Conservation (phyloP, 2,329 filamentous ascomycete genomes). For the Alternaria novae-zelandiae region DNA sequence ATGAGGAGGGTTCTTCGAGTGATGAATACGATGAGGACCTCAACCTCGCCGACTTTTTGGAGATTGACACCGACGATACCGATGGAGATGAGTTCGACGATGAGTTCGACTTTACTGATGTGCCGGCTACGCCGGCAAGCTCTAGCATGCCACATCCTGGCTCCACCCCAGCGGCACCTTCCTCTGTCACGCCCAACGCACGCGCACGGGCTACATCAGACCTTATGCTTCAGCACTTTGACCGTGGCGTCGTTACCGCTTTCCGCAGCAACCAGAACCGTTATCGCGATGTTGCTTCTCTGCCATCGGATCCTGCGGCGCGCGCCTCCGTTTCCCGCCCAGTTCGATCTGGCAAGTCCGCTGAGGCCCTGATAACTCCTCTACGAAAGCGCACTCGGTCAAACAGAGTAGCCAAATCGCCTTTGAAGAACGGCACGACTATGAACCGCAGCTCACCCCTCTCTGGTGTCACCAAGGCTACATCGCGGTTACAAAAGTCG, state of each 20-base stretch:
- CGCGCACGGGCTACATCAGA: constrained; percentile 42
- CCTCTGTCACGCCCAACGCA: constrained; percentile 28
- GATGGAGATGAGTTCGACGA: constrained; percentile 43
- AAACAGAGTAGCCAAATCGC: constrained; percentile 34
- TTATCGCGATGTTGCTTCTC: constrained; percentile 46
- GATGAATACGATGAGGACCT: constrained; percentile 64
- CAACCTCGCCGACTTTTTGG: constrained; percentile 49
- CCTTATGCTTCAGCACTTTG: constrained; percentile 51
- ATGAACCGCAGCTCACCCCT: constrained; percentile 35
- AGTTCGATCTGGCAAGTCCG: constrained; percentile 47
- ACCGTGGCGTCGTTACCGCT: constrained; percentile 58
- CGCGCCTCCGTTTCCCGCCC: constrained; percentile 46
- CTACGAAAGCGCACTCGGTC: constrained; percentile 45
- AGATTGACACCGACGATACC: constrained; percentile 45
- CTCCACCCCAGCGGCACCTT: constrained; percentile 40
- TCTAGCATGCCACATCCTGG: constrained; percentile 37
- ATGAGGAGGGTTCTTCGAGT: constrained; percentile 63
- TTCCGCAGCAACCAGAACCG: constrained; percentile 50
- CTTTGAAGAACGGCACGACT: constrained; percentile 21
- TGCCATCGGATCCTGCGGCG: constrained; percentile 45
- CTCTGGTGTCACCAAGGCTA: constrained; percentile 38
- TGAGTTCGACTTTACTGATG: constrained; percentile 42
- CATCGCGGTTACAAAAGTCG: constrained; percentile 33
- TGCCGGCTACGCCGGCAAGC: constrained; percentile 44
- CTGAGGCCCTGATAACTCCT: constrained; percentile 49